Conservation (phyloP, 495 filamentous ascomycete genomes). For the Xylaria sp. region DNA sequence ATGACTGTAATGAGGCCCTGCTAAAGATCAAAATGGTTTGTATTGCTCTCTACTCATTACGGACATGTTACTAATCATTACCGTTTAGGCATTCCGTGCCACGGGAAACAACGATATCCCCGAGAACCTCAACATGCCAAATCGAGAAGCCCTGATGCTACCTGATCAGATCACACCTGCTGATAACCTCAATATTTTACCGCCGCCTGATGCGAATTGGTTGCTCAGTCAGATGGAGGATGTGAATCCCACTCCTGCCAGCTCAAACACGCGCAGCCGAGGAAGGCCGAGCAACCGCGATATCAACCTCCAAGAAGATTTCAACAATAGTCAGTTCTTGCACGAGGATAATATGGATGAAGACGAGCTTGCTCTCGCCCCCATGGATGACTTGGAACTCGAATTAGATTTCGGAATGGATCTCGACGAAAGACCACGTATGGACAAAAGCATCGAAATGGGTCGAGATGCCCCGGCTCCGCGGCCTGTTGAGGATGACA, state of each 20-base stretch:
- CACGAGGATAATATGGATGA: constrained; percentile 66
- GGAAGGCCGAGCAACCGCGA: constrained; percentile 68
- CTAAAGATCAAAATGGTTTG: constrained; percentile 98
- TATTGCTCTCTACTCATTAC: background rate
- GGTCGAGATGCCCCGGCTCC: constrained; percentile 79
- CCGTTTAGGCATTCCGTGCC: constrained; percentile 73
- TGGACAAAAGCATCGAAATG: constrained; percentile 78
- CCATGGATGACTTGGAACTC: constrained; percentile 62
- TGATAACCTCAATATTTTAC: constrained; percentile 74
- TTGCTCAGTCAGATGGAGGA: constrained; percentile 71
- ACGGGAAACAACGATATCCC: constrained; percentile 82
- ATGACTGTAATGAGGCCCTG: constrained; percentile 96
- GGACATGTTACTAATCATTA: constrained; percentile 39
- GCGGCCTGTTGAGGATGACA: constrained; percentile 71
- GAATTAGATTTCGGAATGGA: constrained; percentile 67
- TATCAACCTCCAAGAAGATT: constrained; percentile 67
- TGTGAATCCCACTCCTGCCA: constrained; percentile 53
- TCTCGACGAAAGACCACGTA: constrained; percentile 54
- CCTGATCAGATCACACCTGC: constrained; percentile 89
- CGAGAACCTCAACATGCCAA: constrained; percentile 65
- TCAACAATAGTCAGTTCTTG: constrained; percentile 70
- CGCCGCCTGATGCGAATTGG: constrained; percentile 75
- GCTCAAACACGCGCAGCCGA: constrained; percentile 52
- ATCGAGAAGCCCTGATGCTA: constrained; percentile 75
- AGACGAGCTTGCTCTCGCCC: constrained; percentile 58